These are phyloP conservation scores for Linnemannia hyalina DNA, from an alignment of 192 early-diverging fungal species.

Conservation along the genomic window DNA sequence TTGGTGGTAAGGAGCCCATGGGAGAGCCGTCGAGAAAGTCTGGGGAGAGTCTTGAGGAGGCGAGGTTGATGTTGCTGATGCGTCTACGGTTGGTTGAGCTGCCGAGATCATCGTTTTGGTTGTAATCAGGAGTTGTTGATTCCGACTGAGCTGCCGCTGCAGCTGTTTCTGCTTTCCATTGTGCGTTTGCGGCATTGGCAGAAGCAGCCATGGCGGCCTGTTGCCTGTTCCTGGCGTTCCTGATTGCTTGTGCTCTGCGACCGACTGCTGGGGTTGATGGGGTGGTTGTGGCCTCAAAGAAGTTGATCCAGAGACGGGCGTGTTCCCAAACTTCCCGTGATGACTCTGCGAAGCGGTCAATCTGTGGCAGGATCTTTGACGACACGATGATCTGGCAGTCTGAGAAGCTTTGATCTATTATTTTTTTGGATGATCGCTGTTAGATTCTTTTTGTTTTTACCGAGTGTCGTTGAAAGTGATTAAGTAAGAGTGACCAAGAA, in stretches of 20 bases:
- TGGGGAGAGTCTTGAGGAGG: constrained; percentile 20
- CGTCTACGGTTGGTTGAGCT: constrained; percentile 34
- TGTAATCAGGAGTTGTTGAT: constrained; percentile 6
- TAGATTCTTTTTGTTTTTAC: neutral
- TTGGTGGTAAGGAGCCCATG: constrained; percentile 32
- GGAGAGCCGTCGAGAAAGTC: constrained; percentile 20
- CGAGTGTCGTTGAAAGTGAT: neutral
- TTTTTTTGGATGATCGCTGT: neutral
- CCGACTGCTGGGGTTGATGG: constrained; percentile 1
- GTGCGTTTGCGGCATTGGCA: neutral
- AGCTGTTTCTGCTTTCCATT: neutral
- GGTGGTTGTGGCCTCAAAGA: constrained; percentile 32
- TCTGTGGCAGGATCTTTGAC: constrained; percentile 62
- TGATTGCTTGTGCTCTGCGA: constrained; percentile 6
- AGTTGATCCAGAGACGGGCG: constrained; percentile 53
- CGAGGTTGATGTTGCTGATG: constrained; percentile 22
- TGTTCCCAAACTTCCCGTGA: constrained; percentile 60
- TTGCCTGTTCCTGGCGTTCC: constrained; percentile 19
- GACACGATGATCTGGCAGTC: constrained; percentile 65
- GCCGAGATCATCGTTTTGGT: neutral
- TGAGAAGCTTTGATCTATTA: constrained; percentile 65
- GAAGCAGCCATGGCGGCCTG: neutral
- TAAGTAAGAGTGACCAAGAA: neutral
- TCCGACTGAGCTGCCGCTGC: neutral
- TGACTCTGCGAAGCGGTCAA: constrained; percentile 62